phyloP scores from a whole-genome alignment of 768 basidiomycete genomes.

The Leccinum disarticulatum region DNA sequence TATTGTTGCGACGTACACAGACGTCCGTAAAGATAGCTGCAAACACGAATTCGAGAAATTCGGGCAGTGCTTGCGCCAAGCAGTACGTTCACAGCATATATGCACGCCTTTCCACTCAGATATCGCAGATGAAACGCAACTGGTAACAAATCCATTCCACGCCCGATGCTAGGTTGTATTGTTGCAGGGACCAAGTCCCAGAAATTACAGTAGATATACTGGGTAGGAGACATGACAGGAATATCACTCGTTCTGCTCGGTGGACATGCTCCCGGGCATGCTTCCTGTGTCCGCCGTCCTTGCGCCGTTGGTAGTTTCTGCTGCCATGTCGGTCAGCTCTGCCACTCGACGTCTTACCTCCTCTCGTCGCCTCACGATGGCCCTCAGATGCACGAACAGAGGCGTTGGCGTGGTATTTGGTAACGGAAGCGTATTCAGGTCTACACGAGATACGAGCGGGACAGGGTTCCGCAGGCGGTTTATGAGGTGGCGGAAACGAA shows the following conservation, averaged over 20 bases:
- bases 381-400: constrained; percentile 47
- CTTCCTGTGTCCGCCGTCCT: constrained; percentile 41
- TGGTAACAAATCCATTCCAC: constrained; percentile 37
- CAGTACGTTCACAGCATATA: constrained; percentile 50
- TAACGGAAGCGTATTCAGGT: constrained; percentile 47
- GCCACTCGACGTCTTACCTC: constrained; percentile 39
- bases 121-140: constrained; percentile 53
- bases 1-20: constrained; percentile 77
- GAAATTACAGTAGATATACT: constrained; percentile 21
- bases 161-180: constrained; percentile 2
- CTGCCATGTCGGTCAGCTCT: constrained; percentile 18
- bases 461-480: constrained; percentile 57
- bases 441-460: constrained; percentile 32
- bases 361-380: constrained; percentile 51
- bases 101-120: neutral
- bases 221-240: constrained; percentile 2
- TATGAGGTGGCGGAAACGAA: constrained; percentile 54
- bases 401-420: constrained; percentile 61
- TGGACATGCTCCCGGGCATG: constrained; percentile 33
- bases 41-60: constrained; percentile 82
- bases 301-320: constrained; percentile 26
- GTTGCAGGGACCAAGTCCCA: constrained; percentile 8
- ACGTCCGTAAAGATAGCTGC: constrained; percentile 83
- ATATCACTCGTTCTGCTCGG: constrained; percentile 22
- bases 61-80: constrained; percentile 73